Conservation (phyloP, 169 alveolate genomes). For the Cryptosporidium sp. region DNA sequence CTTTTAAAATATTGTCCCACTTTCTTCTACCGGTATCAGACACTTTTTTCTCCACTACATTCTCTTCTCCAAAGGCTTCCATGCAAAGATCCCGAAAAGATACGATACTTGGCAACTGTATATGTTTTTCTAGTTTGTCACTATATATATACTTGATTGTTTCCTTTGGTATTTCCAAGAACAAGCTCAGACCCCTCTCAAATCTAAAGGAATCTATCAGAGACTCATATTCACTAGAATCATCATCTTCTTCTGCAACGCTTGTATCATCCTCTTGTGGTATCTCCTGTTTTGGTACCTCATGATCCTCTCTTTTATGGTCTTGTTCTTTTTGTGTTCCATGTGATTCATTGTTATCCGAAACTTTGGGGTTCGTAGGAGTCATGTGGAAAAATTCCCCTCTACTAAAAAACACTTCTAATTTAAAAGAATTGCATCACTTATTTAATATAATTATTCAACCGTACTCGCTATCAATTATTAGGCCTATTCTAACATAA, state of each 20-base stretch:
- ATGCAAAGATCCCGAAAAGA: constrained; percentile 68
- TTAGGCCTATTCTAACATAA: background rate
- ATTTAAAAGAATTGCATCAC: background rate
- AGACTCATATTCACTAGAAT: constrained; percentile 35
- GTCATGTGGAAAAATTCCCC: background rate
- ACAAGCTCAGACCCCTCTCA: constrained; percentile 46
- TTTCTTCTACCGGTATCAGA: background rate
- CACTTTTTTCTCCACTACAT: constrained; percentile 20
- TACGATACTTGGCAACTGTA: constrained; percentile 46
- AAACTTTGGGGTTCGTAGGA: background rate
- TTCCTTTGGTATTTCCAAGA: constrained; percentile 54
- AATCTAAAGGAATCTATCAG: constrained; percentile 46
- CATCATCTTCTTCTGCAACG: constrained; percentile 38
- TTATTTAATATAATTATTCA: background rate
- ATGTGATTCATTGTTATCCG: background rate
- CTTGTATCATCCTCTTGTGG: constrained; percentile 52
- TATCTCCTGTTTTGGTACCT: background rate
- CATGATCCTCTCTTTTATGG: background rate
- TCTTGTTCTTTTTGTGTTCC: background rate
- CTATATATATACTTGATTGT: constrained; percentile 40
- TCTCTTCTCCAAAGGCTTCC: constrained; percentile 45
- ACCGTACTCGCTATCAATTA: background rate
- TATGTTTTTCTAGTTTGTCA: constrained; percentile 46
- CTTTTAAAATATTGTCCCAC: constrained; percentile 59
- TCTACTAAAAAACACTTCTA: background rate